Conservation (phyloP, 495 filamentous ascomycete species). For the Trichoderma reesei region DNA sequence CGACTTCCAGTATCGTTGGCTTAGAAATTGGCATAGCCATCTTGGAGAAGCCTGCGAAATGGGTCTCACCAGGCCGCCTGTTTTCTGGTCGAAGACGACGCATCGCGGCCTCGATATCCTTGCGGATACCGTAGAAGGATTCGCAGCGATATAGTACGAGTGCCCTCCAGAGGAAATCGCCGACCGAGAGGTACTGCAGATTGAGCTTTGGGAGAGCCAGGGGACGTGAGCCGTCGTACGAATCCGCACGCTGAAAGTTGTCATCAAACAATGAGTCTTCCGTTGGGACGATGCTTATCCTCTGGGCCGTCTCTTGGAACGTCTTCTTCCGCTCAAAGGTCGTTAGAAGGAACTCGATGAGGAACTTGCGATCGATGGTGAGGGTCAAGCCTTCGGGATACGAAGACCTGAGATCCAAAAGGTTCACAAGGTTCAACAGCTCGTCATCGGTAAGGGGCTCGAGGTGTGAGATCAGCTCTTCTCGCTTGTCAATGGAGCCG, state of each 20-base stretch:
- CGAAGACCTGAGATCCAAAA: conserved; percentile 65
- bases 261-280: conserved; percentile 79
- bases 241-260: conserved; percentile 73
- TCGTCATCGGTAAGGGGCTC: conserved; percentile 62
- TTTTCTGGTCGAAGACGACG: conserved; percentile 67
- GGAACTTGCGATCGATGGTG: conserved; percentile 52
- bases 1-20: conserved; percentile 79
- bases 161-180: conserved; percentile 91
- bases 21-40: conserved; percentile 85
- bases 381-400: conserved; percentile 67
- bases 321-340: conserved; percentile 67
- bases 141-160: conserved; percentile 84
- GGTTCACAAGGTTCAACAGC: conserved; percentile 53
- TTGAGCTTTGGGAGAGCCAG: conserved; percentile 92
- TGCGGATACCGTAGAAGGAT: conserved; percentile 87
- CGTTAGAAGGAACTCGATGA: conserved; percentile 68
- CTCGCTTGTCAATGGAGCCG: conserved; percentile 68
- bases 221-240: conserved; percentile 80
- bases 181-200: conserved; percentile 87
- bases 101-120: conserved; percentile 74
- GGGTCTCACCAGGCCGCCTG: conserved; percentile 50
- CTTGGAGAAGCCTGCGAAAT: conserved; percentile 76
- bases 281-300: conserved; percentile 69
- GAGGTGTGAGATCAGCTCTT: conserved; percentile 71
- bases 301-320: conserved; percentile 69